Evolutionary conservation across 495 filamentous ascomycete genomes (phyloP).

Genomic region (Thermochaetoides thermophila): DNA sequence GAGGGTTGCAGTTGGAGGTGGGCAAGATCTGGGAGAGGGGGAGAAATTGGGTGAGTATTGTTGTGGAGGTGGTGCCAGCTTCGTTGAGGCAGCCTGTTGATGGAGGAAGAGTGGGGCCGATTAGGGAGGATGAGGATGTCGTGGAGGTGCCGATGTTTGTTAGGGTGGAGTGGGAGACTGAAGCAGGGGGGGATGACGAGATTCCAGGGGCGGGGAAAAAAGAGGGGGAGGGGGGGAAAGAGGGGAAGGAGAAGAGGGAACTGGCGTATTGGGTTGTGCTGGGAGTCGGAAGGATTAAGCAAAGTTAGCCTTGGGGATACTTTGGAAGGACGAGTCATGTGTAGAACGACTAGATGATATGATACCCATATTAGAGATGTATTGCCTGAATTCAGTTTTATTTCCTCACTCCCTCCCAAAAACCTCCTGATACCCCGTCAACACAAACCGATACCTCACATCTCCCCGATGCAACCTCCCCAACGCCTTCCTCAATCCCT

Average conservation of each 20-base stretch:
- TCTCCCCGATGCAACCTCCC: slow-evolving; percentile 54
- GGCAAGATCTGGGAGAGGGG: slow-evolving; percentile 93
- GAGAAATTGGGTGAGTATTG: slow-evolving; percentile 86
- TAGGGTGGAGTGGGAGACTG: slow-evolving; percentile 79
- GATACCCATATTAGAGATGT: too few species aligned
- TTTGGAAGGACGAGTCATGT: neutral
- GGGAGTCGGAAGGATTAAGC: slow-evolving; percentile 63
- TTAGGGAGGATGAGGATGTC: slow-evolving; percentile 70
- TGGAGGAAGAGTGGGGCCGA: slow-evolving; percentile 9
- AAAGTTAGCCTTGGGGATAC: slow-evolving; percentile 2
- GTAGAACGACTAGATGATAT: neutral
- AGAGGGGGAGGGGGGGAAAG: slow-evolving; percentile 28
- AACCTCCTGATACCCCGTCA: slow-evolving; percentile 29
- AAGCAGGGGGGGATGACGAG: slow-evolving; percentile 57
- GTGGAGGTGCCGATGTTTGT: slow-evolving; percentile 92
- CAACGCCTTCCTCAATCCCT: slow-evolving; percentile 54
- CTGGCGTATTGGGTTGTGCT: slow-evolving; percentile 92
- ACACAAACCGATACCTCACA: slow-evolving; percentile 40
- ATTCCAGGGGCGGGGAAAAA: slow-evolving; percentile 18
- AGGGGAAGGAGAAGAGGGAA: slow-evolving; percentile 46
- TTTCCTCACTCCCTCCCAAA: slow-evolving; percentile 23
- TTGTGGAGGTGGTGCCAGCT: slow-evolving; percentile 79
- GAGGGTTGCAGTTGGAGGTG: slow-evolving; percentile 70
- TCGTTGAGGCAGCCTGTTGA: slow-evolving; percentile 19
- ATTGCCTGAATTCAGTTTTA: too few species aligned